Evolutionary conservation across 345 rosid species (phyloP).

Genomic region (Murraya koenigii): DNA sequence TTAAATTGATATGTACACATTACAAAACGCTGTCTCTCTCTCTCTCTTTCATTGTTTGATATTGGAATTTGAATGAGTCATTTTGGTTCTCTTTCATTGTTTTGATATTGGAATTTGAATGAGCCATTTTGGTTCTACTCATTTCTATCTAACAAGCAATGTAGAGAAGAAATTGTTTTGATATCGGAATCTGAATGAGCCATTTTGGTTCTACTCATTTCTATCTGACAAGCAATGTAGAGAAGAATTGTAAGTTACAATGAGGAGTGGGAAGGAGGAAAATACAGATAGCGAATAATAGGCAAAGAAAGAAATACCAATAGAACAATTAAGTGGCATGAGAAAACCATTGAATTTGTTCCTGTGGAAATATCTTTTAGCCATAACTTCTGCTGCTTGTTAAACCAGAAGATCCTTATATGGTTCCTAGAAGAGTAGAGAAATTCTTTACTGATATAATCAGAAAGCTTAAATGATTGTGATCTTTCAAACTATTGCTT

Average conservation of each 20-base stretch:
- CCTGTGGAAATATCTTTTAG: neutral
- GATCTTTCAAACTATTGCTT: neutral
- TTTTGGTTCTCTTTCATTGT: neutral
- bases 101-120: neutral
- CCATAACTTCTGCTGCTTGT: constrained; percentile 1
- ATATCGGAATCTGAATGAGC: neutral
- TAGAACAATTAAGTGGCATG: constrained; percentile 1
- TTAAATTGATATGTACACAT: neutral
- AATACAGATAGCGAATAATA: neutral
- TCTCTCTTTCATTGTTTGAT: neutral
- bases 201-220: neutral
- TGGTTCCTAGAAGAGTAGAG: neutral
- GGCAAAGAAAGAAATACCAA: neutral
- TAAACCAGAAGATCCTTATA: neutral
- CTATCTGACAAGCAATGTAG: neutral
- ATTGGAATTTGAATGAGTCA: neutral
- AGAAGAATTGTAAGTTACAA: neutral
- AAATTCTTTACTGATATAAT: neutral
- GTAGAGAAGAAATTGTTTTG: neutral
- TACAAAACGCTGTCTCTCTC: neutral
- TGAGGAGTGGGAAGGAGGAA: neutral
- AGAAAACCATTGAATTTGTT: neutral
- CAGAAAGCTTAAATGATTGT: neutral
- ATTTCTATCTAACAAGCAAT: too few species aligned
- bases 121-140: neutral